Percentiles rank a stretch among this genome's conserved stretches.
Conservation (phyloP, 2,329 filamentous ascomycete species). For the Paracorniculantispora psalliotae region DNA sequence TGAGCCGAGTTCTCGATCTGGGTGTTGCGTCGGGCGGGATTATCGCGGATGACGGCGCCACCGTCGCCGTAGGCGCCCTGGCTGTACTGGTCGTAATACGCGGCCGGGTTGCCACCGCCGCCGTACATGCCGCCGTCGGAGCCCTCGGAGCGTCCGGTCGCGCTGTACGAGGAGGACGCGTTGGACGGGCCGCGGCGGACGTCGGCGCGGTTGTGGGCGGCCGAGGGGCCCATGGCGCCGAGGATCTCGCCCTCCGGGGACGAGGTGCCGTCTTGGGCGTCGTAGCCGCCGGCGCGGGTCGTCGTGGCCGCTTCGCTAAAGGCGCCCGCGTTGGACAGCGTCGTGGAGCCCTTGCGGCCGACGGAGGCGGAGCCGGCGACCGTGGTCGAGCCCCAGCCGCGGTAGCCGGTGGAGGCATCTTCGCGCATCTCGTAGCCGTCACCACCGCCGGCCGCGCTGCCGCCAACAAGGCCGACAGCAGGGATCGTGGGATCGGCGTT, state of each 20-base stretch:
- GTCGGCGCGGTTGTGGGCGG: slow-evolving; percentile 61
- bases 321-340: slow-evolving; percentile 69
- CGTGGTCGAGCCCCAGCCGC: slow-evolving; percentile 86
- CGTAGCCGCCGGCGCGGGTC: slow-evolving; percentile 60
- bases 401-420: slow-evolving; percentile 72
- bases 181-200: slow-evolving; percentile 90
- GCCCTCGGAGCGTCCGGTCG: slow-evolving; percentile 67
- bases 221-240: slow-evolving; percentile 71
- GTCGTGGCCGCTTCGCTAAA: slow-evolving; percentile 75
- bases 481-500: slow-evolving; percentile 83
- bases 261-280: slow-evolving; percentile 47
- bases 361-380: slow-evolving; percentile 59
- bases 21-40: slow-evolving; percentile 86
- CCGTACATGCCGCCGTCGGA: slow-evolving; percentile 51
- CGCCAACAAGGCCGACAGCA: slow-evolving; percentile 35
- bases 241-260: slow-evolving; percentile 76
- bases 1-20: slow-evolving; percentile 88
- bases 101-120: slow-evolving; percentile 34
- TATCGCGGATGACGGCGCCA: slow-evolving; percentile 76
- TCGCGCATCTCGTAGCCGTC: slow-evolving; percentile 71
- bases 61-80: slow-evolving; percentile 49
- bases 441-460: slow-evolving; percentile 39
- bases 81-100: slow-evolving; percentile 57
- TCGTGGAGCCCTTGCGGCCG: slow-evolving; percentile 82
- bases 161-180: slow-evolving; percentile 92